Evolutionary conservation across 169 alveolate species (phyloP), one percentile per base, ranked within the genome.

Genomic region (Blepharisma undulans): DNA sequence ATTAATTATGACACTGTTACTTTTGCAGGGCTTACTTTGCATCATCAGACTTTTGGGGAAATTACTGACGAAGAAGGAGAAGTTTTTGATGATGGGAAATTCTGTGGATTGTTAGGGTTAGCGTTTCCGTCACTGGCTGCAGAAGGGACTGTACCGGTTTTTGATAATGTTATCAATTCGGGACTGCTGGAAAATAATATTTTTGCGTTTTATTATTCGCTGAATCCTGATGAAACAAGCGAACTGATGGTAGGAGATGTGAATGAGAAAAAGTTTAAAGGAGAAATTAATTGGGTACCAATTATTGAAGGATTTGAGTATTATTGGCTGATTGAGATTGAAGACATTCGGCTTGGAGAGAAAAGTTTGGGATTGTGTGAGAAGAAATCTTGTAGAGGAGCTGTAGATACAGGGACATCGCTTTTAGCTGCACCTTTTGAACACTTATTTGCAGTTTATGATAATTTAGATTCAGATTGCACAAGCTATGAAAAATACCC

Each of bases 381-480:
- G 10, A 12, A 91, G 10, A n/a, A 82, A 10, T 77, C 78, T 27
- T 93, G 95, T 33, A 93, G 88, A 77, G 95, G 92, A 6, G 95
- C 94, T 32, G 90, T 96, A 14, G 98, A 96, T 72, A 89, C 97
- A 48, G 98, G 98, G n/a, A 94, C 98, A 22, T 84, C 95, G 34
- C 72, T 95, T 36, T 30, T 95, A 1, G 92, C 96, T 30, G 97
- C 96, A 10, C 96, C 96, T 14, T 25, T 90, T 19, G 66, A 81
- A 12, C 91, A 74, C 61, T 81, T 94, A 14, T 79, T 88, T 12
- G 34, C n/a, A 76, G 61, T 94, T 7, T 19, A 76, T 14, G 14
- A 82, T 27, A 29, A 72, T 34, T 84, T 90, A 0, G 84, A 89
- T 22, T 76, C 77, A 22, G 89, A 85, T 4, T 86, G 82, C 71